Evolutionary conservation across 208 protist genomes (phyloP), one percentile per base, ranked within the genome.

Genomic region (Acanthamoeba sp.): DNA sequence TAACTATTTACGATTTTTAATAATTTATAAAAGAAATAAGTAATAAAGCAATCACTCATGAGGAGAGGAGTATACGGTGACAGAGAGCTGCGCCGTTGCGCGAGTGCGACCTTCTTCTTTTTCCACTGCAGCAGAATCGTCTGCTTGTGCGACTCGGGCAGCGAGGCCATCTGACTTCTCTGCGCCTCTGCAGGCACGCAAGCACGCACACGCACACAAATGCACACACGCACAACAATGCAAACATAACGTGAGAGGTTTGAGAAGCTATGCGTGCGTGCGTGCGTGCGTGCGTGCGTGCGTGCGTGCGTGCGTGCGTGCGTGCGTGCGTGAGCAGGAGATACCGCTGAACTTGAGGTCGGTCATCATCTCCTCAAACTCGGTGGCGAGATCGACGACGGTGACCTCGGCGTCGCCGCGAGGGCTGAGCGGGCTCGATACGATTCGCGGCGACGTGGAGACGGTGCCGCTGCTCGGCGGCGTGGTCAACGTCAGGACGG

Each of bases 111-210:
- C 36, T 76, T 76, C n/a, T 76, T 76, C 29, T 76, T 76, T 29
- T 76, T 76, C 66, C 66, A 76, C 66, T 76, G 66, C 12, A 76
- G 36, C 29, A 76, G 66, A n/a, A 76, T 76, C 5, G 66, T 76
- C 36, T 76, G 66, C 20, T 76, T 76, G 64, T 76, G 66, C 66
- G 66, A 76, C 10, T 76, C 66, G 36, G 66, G 66, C 1, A 76
- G 29, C 36, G 29, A 40, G 5, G 10, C 36, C 66, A 76, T 76
- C 66, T 76, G 66, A 18, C 22, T 20, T 76, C 66, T 24, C 29
- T 76, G 66, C 7, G 36, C n/a, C 7, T 76, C 66, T 76, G 62
- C n/a, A 18, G 1, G 20, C 45, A 50, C 45, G 45, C 9, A 6
- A 48, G 6, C 6, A 48, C 45, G 10, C 45, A 48, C 45, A 48